These are phyloP conservation scores for Crithidia thermophila DNA, from an alignment of 208 protist species.

Conservation along the genomic window DNA sequence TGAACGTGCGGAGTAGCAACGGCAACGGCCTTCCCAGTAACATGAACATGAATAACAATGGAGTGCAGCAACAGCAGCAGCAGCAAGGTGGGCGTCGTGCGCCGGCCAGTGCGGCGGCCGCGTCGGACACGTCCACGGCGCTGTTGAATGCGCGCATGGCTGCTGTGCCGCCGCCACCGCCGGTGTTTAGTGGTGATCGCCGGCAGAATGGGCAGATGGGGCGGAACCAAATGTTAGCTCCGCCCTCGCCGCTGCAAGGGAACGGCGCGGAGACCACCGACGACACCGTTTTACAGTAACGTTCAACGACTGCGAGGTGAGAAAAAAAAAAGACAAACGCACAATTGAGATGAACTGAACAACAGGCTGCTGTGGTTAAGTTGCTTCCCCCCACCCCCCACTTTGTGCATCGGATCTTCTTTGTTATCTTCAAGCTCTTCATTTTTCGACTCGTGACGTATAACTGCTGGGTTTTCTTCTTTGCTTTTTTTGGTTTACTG, in stretches of 20 bases:
- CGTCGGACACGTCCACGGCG: conserved; percentile 30
- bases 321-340: conserved; percentile 12
- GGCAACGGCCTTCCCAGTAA: no score
- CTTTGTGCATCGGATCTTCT: no score
- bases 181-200: conserved; percentile 14
- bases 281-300: conserved; percentile 29
- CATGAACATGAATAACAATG: conserved; percentile 2
- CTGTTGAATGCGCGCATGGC: conserved; percentile 22
- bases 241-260: conserved; percentile 36
- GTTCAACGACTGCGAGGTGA: neutral
- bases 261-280: conserved; percentile 37
- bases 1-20: no score
- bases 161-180: conserved; percentile 26
- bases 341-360: no score
- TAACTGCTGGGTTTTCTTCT: no score
- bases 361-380: neutral
- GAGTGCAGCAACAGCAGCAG: conserved; percentile 7
- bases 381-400: neutral
- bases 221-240: conserved; percentile 35
- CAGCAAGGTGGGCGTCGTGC: neutral
- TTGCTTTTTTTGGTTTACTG: no score
- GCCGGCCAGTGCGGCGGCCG: neutral
- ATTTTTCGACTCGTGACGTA: no score
- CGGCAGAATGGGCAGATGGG: conserved; percentile 1
- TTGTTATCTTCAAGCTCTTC: no score